Evolutionary conservation across 345 rosid genomes (phyloP).

Genomic region (Acer saccharum): DNA sequence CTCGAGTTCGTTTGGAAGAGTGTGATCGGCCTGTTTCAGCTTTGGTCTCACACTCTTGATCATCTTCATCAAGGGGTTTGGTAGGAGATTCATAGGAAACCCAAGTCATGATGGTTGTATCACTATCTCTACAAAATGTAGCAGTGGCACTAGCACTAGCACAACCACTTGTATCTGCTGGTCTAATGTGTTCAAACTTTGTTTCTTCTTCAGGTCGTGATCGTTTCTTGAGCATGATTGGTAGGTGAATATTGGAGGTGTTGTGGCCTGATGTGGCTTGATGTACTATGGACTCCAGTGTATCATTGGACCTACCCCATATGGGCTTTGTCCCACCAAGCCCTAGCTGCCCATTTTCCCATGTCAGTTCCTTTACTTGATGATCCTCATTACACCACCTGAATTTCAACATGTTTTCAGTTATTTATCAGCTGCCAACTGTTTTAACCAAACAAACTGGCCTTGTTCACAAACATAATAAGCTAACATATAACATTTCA

Average conservation of each 20-base stretch:
- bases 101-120: slow-evolving; percentile 42
- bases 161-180: background rate
- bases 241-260: background rate
- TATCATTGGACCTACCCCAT: slow-evolving; percentile 37
- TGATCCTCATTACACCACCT: slow-evolving; percentile 24
- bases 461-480: too few species aligned
- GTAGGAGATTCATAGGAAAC: slow-evolving; percentile 49
- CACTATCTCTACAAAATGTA: slow-evolving; percentile 32
- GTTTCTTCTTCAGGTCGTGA: too few species aligned
- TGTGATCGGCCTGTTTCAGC: slow-evolving; percentile 43
- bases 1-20: slow-evolving; percentile 43
- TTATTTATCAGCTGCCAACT: too few species aligned
- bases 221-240: slow-evolving; percentile 29
- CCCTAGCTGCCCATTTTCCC: slow-evolving; percentile 59
- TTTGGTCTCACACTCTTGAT: slow-evolving; percentile 44
- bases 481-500: too few species aligned
- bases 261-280: slow-evolving; percentile 25
- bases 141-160: slow-evolving; percentile 37
- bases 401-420: slow-evolving; percentile 1
- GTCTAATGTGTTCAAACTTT: too few species aligned
- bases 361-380: slow-evolving; percentile 37
- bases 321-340: slow-evolving; percentile 35
- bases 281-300: slow-evolving; percentile 59
- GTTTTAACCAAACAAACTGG: too few species aligned
- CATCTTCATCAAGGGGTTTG: slow-evolving; percentile 42